Base-by-base conservation (phyloP, 2,329 filamentous ascomycete species). In the Pseudogymnoascus sp. region DNA sequence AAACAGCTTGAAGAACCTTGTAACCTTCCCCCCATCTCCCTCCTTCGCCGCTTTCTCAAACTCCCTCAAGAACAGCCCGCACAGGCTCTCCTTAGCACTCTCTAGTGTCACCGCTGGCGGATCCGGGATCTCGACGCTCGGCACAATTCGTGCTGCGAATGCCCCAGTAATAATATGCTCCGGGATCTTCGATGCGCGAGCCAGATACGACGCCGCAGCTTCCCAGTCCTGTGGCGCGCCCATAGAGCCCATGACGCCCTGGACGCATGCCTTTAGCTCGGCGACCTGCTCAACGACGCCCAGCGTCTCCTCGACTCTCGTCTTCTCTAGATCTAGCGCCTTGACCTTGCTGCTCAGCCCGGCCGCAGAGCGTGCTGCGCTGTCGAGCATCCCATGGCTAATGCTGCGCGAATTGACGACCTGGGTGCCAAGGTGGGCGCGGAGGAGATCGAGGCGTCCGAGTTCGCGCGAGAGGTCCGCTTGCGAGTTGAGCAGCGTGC, bases 141-240 rank as follows among this genome's bases (percentile, higher is more conserved):
- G 94, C 7, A 99, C 94, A 72, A 96, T 93, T 66, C 91, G 86
- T 37, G 92, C 89, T 0, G 94, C 93, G 72, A 99, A 99, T 14
- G 86, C 83, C 26, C 94, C 91, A 67, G 89, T 83, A 60, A 92
- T 81, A 60, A 99, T 93, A 1, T 88, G 81, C 60, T 86, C 82
- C 0, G 93, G 92, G 11, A 99, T 86, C 68, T 89, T 86, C 64
- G 86, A 86, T 6, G 94, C 92, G 49, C 93, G 85, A 66, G 89
- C 85, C 63, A 99, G 82, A 74, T 97, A 97, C 55, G 84, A 89
- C 1, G 94, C 94, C 3, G 94, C 94, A 2, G 91, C 94, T 75
- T 99, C 94, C 94, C 94, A 99, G 77, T 99, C 94, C 75, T 99
- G 94, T 43, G 94, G 91, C 4, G 92, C 93, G 35, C 93, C 94